Percentiles rank a stretch among this genome's conserved stretches.
These are phyloP conservation scores for Pleurotus ostreatus DNA, from an alignment of 768 basidiomycete species.

Conservation along the genomic window DNA sequence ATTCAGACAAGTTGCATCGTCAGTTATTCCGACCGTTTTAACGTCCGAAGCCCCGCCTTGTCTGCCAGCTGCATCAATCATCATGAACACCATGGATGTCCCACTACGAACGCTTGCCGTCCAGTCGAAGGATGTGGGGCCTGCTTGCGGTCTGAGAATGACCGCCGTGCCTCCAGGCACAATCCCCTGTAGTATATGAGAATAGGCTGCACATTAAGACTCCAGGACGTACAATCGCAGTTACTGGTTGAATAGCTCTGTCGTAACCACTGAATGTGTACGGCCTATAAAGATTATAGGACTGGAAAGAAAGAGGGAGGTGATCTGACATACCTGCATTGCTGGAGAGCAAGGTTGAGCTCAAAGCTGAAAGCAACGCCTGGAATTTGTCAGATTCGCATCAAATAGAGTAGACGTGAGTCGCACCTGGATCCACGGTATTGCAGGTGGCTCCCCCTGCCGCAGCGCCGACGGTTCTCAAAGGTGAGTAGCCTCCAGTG, in stretches of 20 bases:
- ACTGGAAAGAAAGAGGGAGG: background rate
- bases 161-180: conserved; percentile 61
- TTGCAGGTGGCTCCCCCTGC: conserved; percentile 45
- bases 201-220: background rate
- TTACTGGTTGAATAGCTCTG: conserved; percentile 48
- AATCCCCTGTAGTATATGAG: conserved; percentile 37
- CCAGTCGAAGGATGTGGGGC: conserved; percentile 45
- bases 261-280: conserved; percentile 42
- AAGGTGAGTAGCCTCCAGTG: conserved; percentile 51
- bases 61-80: conserved; percentile 46
- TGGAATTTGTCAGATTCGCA: conserved; percentile 14
- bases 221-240: conserved; percentile 40
- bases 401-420: conserved; percentile 8
- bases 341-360: conserved; percentile 48
- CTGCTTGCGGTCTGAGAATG: conserved; percentile 35
- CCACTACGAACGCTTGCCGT: conserved; percentile 51
- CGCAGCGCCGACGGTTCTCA: conserved; percentile 46
- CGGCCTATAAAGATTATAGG: conserved; percentile 25
- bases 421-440: conserved; percentile 36
- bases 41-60: conserved; percentile 61
- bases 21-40: conserved; percentile 41
- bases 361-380: conserved; percentile 42
- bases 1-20: conserved; percentile 49
- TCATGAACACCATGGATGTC: conserved; percentile 53
- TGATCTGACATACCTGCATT: conserved; percentile 50